Conservation (phyloP, 1,139 yeast species). For the Hyphopichia burtonii region DNA sequence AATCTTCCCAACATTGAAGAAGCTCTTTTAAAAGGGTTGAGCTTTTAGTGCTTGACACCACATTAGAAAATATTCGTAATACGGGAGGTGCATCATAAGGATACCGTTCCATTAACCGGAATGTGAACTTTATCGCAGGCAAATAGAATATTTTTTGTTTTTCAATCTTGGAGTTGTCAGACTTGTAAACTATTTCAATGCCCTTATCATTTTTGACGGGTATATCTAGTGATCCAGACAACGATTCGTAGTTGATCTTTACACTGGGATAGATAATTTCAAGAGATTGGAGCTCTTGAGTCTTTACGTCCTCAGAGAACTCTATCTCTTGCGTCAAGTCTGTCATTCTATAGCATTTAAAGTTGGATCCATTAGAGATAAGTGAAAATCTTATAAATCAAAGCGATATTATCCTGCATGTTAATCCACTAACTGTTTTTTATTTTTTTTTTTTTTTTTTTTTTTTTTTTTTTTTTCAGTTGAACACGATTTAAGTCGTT, state of each 20-base stretch:
- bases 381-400: not conserved
- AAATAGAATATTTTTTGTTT: constrained; percentile 16
- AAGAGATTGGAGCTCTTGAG: constrained; percentile 49
- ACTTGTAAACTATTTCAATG: constrained; percentile 4
- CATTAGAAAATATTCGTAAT: constrained; percentile 14
- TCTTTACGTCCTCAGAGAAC: constrained; percentile 21
- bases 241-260: constrained; percentile 12
- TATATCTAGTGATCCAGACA: constrained; percentile 25
- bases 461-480: not conserved
- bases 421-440: not conserved
- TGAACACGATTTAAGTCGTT: not conserved
- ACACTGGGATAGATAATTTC: constrained; percentile 52
- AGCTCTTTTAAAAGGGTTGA: constrained; percentile 18
- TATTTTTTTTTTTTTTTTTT: not conserved
- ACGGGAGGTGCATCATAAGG: constrained; percentile 30
- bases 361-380: not conserved
- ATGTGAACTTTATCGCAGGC: constrained; percentile 29
- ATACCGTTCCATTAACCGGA: constrained; percentile 26
- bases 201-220: constrained; percentile 24
- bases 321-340: constrained; percentile 4
- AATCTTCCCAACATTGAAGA: constrained; percentile 33
- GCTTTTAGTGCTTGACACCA: constrained; percentile 19
- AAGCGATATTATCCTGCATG: not conserved
- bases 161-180: not conserved
- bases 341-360: not conserved